phyloP scores from a whole-genome alignment of 495 filamentous ascomycete species.

The Daldinia bambusicola region DNA sequence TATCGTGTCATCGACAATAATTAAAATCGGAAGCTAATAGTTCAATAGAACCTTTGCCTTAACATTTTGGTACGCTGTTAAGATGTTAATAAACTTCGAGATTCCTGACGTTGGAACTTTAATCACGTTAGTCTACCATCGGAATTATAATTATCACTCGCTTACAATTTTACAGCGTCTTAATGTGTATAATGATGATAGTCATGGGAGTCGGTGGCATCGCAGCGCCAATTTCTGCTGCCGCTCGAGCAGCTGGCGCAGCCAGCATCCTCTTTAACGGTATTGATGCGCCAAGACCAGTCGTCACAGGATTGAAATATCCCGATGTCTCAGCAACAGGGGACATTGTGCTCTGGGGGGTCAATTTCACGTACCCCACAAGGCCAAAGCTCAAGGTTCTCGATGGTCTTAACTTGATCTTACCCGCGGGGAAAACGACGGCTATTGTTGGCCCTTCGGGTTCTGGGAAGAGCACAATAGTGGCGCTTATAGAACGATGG shows the following conservation, averaged over 20 bases:
- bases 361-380: slow-evolving; percentile 73
- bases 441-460: slow-evolving; percentile 86
- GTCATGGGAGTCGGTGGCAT: slow-evolving; percentile 62
- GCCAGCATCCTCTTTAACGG: slow-evolving; percentile 66
- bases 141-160: neutral
- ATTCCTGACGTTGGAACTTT: slow-evolving; percentile 58
- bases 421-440: slow-evolving; percentile 81
- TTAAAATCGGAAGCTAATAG: slow-evolving; percentile 14
- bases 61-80: slow-evolving; percentile 59
- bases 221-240: slow-evolving; percentile 60
- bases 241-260: slow-evolving; percentile 63
- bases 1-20: slow-evolving; percentile 9
- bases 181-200: slow-evolving; percentile 68
- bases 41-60: slow-evolving; percentile 56
- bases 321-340: slow-evolving; percentile 58
- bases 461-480: slow-evolving; percentile 75
- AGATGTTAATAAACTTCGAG: slow-evolving; percentile 42
- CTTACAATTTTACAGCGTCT: slow-evolving; percentile 55
- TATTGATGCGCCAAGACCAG: slow-evolving; percentile 63
- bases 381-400: slow-evolving; percentile 68
- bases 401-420: slow-evolving; percentile 60
- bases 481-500: slow-evolving; percentile 71
- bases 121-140: slow-evolving; percentile 57
- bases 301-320: slow-evolving; percentile 57
- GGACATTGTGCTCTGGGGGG: slow-evolving; percentile 67